phyloP scores from a whole-genome alignment of 495 filamentous ascomycete species.

The Talaromyces stipitatus region DNA sequence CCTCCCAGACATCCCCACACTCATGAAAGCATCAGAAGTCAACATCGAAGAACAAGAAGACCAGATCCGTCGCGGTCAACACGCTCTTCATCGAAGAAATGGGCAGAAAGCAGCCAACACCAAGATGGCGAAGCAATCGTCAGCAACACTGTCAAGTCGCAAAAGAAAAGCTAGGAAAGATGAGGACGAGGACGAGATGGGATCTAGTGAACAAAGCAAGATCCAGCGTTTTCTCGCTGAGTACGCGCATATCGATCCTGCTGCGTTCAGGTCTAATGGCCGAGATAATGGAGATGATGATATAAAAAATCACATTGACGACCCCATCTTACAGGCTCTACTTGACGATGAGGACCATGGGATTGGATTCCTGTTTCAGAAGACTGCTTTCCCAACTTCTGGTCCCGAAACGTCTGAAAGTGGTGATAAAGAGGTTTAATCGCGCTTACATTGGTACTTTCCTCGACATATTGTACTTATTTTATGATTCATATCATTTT shows the following conservation, averaged over 20 bases:
- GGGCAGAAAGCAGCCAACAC: not conserved
- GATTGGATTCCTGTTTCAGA: conserved; percentile 63
- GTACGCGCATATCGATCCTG: conserved; percentile 60
- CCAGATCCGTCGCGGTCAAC: conserved; percentile 27
- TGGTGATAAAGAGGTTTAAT: not conserved
- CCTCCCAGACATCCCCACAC: conserved; percentile 27
- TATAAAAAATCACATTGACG: conserved; percentile 42
- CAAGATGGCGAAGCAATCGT: not conserved
- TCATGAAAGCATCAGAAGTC: conserved; percentile 52
- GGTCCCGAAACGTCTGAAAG: not conserved
- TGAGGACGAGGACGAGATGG: conserved; percentile 3
- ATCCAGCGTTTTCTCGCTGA: conserved; percentile 55
- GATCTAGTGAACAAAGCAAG: conserved; percentile 26
- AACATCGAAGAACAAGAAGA: conserved; percentile 56
- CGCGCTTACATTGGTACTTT: too few relatives aligned
- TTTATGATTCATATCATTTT: not conserved
- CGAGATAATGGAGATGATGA: conserved; percentile 21
- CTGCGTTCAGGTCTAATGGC: conserved; percentile 13
- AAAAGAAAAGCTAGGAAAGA: not conserved
- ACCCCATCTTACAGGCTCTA: conserved; percentile 53
- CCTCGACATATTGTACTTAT: too few relatives aligned
- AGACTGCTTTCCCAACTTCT: conserved; percentile 23
- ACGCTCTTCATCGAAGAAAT: conserved; percentile 5
- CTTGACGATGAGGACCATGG: conserved; percentile 53
- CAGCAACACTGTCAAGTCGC: conserved; percentile 6